These are phyloP conservation scores for Xylaria sp. DNA, from an alignment of 2,329 filamentous ascomycete species.

Conservation along the genomic window DNA sequence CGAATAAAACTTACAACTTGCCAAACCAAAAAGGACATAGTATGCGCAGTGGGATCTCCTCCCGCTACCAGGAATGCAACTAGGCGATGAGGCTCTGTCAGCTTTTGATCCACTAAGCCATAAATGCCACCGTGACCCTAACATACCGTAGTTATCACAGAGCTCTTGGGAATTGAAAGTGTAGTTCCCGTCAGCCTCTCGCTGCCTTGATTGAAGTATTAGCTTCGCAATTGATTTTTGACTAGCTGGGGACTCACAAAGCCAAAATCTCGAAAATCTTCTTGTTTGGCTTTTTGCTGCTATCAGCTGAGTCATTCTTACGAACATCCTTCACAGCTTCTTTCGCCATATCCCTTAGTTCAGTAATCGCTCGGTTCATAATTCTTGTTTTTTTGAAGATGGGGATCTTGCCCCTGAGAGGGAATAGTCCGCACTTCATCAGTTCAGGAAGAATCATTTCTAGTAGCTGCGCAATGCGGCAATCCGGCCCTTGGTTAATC, in stretches of 20 bases:
- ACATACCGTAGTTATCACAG: slow-evolving; percentile 36
- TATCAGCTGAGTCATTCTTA: slow-evolving; percentile 5
- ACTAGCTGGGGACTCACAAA: slow-evolving; percentile 17
- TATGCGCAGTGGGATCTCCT: slow-evolving; percentile 35
- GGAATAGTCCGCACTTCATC: slow-evolving; percentile 35
- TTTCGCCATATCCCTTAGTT: slow-evolving; percentile 32
- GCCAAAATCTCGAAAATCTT: slow-evolving; percentile 36
- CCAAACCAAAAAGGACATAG: slow-evolving; percentile 37
- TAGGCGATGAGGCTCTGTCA: slow-evolving; percentile 10
- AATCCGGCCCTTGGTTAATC: slow-evolving; percentile 32
- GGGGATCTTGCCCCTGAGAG: slow-evolving; percentile 30
- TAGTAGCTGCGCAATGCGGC: slow-evolving; percentile 34
- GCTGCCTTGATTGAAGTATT: slow-evolving; percentile 22
- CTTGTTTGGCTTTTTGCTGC: slow-evolving; percentile 31
- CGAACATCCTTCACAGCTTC: slow-evolving; percentile 35
- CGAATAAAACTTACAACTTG: slow-evolving; percentile 29
- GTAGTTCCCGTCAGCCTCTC: slow-evolving; percentile 34
- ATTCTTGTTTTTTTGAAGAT: slow-evolving; percentile 30
- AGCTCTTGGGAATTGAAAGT: slow-evolving; percentile 35
- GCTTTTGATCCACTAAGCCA: neutral
- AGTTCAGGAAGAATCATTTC: slow-evolving; percentile 36
- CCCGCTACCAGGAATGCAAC: slow-evolving; percentile 36
- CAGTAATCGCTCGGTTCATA: slow-evolving; percentile 32
- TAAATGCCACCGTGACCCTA: neutral
- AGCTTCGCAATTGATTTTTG: neutral